Conservation (phyloP, 2,329 filamentous ascomycete species). For the Triangularia setosa region DNA sequence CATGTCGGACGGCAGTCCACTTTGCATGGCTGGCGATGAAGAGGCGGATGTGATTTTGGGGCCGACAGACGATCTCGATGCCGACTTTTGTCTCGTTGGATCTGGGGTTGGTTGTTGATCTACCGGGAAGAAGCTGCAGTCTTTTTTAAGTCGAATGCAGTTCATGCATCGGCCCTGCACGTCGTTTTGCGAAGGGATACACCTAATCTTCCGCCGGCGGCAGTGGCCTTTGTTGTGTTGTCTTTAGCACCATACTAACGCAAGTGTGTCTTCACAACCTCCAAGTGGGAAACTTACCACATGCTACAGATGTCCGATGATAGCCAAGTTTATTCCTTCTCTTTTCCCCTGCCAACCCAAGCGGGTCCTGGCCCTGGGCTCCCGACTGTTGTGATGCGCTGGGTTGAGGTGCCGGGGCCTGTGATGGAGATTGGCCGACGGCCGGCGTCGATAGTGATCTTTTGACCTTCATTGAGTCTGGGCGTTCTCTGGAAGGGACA, state of each 20-base stretch:
- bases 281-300: slow-evolving; percentile 63
- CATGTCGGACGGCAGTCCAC: slow-evolving; percentile 40
- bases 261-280: neutral
- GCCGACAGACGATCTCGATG: slow-evolving; percentile 37
- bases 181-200: slow-evolving; percentile 72
- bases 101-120: slow-evolving; percentile 63
- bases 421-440: slow-evolving; percentile 40
- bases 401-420: slow-evolving; percentile 29
- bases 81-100: slow-evolving; percentile 40
- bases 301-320: slow-evolving; percentile 90
- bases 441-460: slow-evolving; percentile 49
- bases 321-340: slow-evolving; percentile 89
- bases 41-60: slow-evolving; percentile 43
- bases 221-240: slow-evolving; percentile 65
- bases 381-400: slow-evolving; percentile 24
- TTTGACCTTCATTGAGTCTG: slow-evolving; percentile 42
- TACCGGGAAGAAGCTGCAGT: slow-evolving; percentile 88
- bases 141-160: slow-evolving; percentile 90
- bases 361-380: slow-evolving; percentile 33
- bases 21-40: slow-evolving; percentile 45
- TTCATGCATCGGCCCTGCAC: slow-evolving; percentile 76
- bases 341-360: slow-evolving; percentile 45
- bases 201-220: slow-evolving; percentile 88
- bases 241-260: slow-evolving; percentile 14
- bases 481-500: slow-evolving; percentile 35